Evolutionary conservation across 441 rosid genomes (phyloP).

Genomic region (California macrophylla): DNA sequence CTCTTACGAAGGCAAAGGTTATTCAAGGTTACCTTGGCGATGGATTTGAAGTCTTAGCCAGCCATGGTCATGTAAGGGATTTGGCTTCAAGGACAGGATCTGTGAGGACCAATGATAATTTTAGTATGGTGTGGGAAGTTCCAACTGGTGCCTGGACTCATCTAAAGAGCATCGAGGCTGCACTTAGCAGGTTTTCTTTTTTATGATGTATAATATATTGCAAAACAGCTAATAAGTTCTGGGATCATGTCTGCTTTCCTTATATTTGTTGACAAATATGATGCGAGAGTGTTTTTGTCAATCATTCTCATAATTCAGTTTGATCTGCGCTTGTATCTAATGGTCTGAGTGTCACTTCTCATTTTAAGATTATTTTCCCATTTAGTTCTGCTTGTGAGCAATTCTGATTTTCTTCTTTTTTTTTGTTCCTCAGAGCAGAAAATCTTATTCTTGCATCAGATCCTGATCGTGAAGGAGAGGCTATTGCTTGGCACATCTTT

Average conservation of each 20-base stretch:
- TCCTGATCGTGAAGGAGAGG: conserved; percentile 99
- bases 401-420: conserved; percentile 33
- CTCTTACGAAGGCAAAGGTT: conserved; percentile 77
- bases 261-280: conserved; percentile 1
- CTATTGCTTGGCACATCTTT: conserved; percentile 97
- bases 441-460: conserved; percentile 95
- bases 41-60: conserved; percentile 80
- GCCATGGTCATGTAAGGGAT: conserved; percentile 94
- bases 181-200: conserved; percentile 57
- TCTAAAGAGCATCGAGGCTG: conserved; percentile 88
- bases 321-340: neutral
- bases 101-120: conserved; percentile 93
- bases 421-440: conserved; percentile 70
- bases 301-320: conserved; percentile 6
- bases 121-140: conserved; percentile 99
- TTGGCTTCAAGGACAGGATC: conserved; percentile 96
- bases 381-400: conserved; percentile 17
- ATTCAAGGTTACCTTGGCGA: conserved; percentile 90
- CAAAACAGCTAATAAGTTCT: neutral
- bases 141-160: conserved; percentile 94
- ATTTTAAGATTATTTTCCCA: conserved; percentile 5
- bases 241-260: neutral
- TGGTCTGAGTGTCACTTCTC: conserved; percentile 15
- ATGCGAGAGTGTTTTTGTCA: conserved; percentile 3
- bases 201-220: conserved; percentile 9